A percentile compares a stretch with the other conserved stretches of the same genome.
These are phyloP conservation scores for Fusarium siculi DNA, from an alignment of 2,329 filamentous ascomycete genomes.

Conservation along the genomic window DNA sequence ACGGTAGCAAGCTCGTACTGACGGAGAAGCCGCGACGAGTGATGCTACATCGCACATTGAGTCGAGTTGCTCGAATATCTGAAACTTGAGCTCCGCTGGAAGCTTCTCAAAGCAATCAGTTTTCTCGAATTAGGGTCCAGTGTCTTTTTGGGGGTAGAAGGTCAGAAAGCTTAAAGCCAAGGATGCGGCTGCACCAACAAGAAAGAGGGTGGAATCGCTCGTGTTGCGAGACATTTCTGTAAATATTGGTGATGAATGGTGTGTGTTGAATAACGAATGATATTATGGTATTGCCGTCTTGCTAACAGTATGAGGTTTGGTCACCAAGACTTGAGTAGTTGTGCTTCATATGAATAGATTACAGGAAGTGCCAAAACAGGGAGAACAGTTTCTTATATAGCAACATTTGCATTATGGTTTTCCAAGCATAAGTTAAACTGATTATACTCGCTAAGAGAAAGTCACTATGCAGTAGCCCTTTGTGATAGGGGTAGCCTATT, in stretches of 20 bases:
- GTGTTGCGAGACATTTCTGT: fast-evolving
- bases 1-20: not conserved
- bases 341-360: fast-evolving
- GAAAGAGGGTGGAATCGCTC: fast-evolving
- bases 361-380: not conserved
- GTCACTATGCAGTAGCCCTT: not conserved
- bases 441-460: not conserved
- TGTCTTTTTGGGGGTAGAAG: no score
- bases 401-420: fast-evolving
- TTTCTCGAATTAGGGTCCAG: fast-evolving
- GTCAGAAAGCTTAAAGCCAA: not conserved
- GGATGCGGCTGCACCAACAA: not conserved
- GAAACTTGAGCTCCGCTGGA: not conserved
- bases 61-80: not conserved
- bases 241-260: no score
- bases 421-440: not conserved
- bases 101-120: fast-evolving
- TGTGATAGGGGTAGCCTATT: not conserved
- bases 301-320: not conserved
- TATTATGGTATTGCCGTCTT: no score
- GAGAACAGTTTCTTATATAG: not conserved
- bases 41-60: not conserved
- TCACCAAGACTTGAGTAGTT: not conserved
- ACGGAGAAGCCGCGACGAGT: not conserved
- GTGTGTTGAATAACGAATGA: not conserved